phyloP scores from a whole-genome alignment of 1,284 basidiomycete genomes.

The Apiotrichum laibachii region DNA sequence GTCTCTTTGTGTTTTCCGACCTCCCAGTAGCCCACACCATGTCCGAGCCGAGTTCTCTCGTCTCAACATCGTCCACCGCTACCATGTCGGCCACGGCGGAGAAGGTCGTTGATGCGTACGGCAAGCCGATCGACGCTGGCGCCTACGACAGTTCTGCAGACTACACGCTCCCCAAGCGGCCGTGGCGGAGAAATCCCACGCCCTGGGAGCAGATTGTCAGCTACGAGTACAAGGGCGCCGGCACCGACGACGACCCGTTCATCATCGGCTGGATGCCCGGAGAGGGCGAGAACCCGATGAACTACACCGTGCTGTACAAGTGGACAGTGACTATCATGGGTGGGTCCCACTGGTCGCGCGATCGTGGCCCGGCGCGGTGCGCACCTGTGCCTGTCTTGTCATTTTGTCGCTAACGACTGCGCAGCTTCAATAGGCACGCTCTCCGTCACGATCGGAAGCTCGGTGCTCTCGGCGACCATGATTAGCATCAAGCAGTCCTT shows the following conservation, averaged over 20 bases:
- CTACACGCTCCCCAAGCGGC: constrained; percentile 13
- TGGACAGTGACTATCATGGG: constrained; percentile 30
- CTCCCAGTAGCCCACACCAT: background rate
- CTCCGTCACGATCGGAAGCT: constrained; percentile 27
- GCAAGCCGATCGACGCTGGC: background rate
- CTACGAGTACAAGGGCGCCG: constrained; percentile 45
- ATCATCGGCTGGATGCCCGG: constrained; percentile 43
- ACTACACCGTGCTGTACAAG: constrained; percentile 33
- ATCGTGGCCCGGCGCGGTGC: too few relatives aligned
- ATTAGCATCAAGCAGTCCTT: constrained; percentile 23
- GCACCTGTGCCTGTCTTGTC: background rate
- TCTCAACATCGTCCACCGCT: background rate
- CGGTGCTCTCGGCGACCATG: constrained; percentile 29
- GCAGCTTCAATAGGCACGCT: constrained; percentile 23
- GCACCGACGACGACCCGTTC: constrained; percentile 49
- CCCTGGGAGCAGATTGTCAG: constrained; percentile 46
- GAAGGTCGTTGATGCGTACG: background rate
- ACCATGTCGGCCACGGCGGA: background rate
- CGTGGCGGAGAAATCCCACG: constrained; percentile 42
- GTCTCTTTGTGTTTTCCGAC: too few relatives aligned
- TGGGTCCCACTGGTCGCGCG: constrained; percentile 6
- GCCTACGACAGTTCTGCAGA: background rate
- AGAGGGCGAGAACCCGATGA: constrained; percentile 36
- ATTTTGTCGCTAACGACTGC: too few relatives aligned
- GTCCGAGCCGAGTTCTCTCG: constrained; percentile 1